A percentile compares a stretch with the other conserved stretches of the same genome.
These are phyloP conservation scores for Dillenia suffruticosa DNA, from an alignment of 164 flowering plant genomes.

Conservation along the genomic window DNA sequence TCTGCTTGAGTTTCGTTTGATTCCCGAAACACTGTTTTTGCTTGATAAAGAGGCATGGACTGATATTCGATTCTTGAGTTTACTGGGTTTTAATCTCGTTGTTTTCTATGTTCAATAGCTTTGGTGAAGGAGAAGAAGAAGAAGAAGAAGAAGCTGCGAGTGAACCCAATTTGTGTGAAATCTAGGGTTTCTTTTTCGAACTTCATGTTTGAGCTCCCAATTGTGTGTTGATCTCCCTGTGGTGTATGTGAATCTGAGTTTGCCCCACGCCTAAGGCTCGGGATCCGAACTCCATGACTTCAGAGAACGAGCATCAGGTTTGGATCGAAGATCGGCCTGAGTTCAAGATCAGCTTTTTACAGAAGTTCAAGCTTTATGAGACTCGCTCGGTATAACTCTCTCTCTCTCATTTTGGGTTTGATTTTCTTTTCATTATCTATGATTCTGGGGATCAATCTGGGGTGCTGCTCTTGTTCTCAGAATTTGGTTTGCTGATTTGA, in stretches of 20 bases:
- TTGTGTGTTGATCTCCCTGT: slow-evolving; percentile 10
- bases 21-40: background rate
- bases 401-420: background rate
- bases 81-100: background rate
- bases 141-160: background rate
- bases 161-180: slow-evolving; percentile 50
- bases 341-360: slow-evolving; percentile 31
- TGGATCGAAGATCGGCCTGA: slow-evolving; percentile 18
- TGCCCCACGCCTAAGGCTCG: slow-evolving; percentile 48
- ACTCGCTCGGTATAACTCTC: slow-evolving; percentile 71
- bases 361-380: slow-evolving; percentile 86
- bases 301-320: slow-evolving; percentile 30
- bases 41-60: too few species aligned
- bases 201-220: slow-evolving; percentile 1
- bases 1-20: background rate
- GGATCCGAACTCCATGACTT: slow-evolving; percentile 45
- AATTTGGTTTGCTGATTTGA: too few species aligned
- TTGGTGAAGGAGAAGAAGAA: slow-evolving; percentile 13
- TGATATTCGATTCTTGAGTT: too few species aligned
- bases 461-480: too few species aligned
- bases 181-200: slow-evolving; percentile 8
- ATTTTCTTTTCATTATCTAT: background rate
- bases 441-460: too few species aligned
- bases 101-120: background rate
- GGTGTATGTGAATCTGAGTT: slow-evolving; percentile 26